Evolutionary conservation across 352 stramenopile species (phyloP).

Genomic region (Phytophthora pisi): DNA sequence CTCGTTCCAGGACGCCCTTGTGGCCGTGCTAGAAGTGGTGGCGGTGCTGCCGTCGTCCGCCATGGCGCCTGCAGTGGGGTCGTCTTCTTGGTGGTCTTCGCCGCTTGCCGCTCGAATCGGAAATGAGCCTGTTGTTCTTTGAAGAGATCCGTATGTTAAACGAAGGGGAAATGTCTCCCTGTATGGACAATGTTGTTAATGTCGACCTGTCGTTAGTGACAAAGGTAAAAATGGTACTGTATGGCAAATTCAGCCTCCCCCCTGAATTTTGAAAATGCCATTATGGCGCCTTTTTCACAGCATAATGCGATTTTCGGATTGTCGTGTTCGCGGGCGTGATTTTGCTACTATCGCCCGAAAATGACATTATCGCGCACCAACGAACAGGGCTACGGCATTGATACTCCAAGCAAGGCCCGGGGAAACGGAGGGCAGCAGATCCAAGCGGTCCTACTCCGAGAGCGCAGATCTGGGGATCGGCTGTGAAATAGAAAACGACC

Average conservation of each 20-base stretch:
- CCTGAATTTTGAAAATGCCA: slow-evolving; percentile 7
- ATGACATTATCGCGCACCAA: neutral
- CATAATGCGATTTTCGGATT: slow-evolving; percentile 2
- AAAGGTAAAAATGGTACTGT: neutral
- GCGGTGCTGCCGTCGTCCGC: neutral
- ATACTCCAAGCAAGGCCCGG: too few relatives aligned
- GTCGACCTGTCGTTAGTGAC: neutral
- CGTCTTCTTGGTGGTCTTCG: neutral
- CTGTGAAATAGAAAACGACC: neutral
- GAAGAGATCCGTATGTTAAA: neutral
- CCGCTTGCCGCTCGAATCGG: neutral
- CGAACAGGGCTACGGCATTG: too few relatives aligned
- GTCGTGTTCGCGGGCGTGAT: slow-evolving; percentile 7
- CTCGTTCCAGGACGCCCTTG: slow-evolving; percentile 5
- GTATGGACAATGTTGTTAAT: neutral
- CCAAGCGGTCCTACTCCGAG: too few relatives aligned
- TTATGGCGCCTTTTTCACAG: neutral
- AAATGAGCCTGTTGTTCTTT: neutral
- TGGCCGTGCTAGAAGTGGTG: neutral
- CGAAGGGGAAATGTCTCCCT: neutral
- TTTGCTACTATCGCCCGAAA: neutral
- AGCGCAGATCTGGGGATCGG: too few relatives aligned
- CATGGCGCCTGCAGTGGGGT: neutral
- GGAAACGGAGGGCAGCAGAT: too few relatives aligned
- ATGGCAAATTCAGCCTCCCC: neutral